phyloP scores from a whole-genome alignment of 768 basidiomycete genomes.

The Rhizopogon vulgaris region DNA sequence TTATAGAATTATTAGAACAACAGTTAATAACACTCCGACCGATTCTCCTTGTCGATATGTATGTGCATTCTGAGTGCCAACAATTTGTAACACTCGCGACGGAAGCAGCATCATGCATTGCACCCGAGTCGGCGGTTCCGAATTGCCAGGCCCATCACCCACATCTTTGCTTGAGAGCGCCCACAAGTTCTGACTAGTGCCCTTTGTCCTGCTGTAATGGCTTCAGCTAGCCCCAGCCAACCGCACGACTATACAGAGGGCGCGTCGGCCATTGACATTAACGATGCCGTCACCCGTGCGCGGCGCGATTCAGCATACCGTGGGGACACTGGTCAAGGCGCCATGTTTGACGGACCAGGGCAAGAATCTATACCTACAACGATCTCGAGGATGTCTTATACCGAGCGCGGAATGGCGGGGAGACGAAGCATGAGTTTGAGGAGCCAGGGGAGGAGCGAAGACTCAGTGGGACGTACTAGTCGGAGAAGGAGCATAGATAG shows the following conservation, averaged over 20 bases:
- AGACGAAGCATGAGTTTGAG: slow-evolving; percentile 50
- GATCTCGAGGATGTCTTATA: slow-evolving; percentile 70
- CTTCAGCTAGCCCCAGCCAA: slow-evolving; percentile 8
- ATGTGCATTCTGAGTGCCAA: too few species aligned
- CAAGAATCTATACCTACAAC: slow-evolving; percentile 69
- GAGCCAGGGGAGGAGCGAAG: slow-evolving; percentile 45
- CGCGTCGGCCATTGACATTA: slow-evolving; percentile 71
- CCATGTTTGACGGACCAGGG: slow-evolving; percentile 72
- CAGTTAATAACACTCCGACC: too few species aligned
- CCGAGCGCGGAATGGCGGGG: slow-evolving; percentile 33
- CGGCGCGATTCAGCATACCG: slow-evolving; percentile 66
- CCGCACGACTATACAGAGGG: slow-evolving; percentile 79
- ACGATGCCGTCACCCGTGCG: slow-evolving; percentile 48
- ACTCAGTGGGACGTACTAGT: slow-evolving; percentile 23
- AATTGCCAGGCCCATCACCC: too few species aligned
- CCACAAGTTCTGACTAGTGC: not conserved
- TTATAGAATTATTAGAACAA: too few species aligned
- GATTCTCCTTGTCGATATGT: too few species aligned
- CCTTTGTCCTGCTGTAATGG: slow-evolving; percentile 9
- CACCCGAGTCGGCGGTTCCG: too few species aligned
- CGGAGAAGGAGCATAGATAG: slow-evolving; percentile 43
- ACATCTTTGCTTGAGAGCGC: not conserved
- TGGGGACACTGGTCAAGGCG: slow-evolving; percentile 47
- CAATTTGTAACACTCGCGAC: too few species aligned
- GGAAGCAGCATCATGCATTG: too few species aligned